Percentiles rank a stretch among this genome's conserved stretches.
Conservation (phyloP, 2,329 filamentous ascomycete genomes). For the Pseudopithomyces maydicus region DNA sequence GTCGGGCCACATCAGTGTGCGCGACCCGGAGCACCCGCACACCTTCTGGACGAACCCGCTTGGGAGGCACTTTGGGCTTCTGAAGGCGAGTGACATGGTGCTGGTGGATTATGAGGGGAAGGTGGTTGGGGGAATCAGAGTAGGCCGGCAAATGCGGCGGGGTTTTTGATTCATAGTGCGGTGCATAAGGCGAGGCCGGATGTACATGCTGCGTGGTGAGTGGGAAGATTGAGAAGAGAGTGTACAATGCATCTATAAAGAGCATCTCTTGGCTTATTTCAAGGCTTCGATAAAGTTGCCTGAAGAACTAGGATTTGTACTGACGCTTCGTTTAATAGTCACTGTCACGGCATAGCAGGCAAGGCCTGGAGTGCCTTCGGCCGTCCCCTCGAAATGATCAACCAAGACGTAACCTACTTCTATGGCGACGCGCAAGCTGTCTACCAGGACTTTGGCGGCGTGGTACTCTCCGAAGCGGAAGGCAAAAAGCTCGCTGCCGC, state of each 20-base stretch:
- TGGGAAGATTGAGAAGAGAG: neutral
- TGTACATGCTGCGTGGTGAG: slow-evolving; percentile 64
- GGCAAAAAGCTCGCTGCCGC: slow-evolving; percentile 67
- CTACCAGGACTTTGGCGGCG: slow-evolving; percentile 67
- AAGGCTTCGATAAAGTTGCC: too few relatives aligned
- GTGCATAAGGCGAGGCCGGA: slow-evolving; percentile 69
- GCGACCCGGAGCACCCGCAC: slow-evolving; percentile 66
- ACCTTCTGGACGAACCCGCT: slow-evolving; percentile 74
- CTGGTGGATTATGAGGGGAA: slow-evolving; percentile 67
- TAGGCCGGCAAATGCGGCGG: slow-evolving; percentile 68
- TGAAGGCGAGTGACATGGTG: slow-evolving; percentile 70
- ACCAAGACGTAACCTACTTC: slow-evolving; percentile 69
- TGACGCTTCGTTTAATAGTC: slow-evolving; percentile 34
- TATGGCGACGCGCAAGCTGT: slow-evolving; percentile 67
- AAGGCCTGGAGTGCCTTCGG: slow-evolving; percentile 72
- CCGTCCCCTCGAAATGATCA: slow-evolving; percentile 71
- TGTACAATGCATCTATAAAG: neutral
- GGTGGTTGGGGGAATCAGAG: slow-evolving; percentile 66
- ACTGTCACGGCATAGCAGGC: slow-evolving; percentile 69
- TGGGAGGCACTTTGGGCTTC: slow-evolving; percentile 67
- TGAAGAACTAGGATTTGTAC: too few relatives aligned
- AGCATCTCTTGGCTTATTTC: too few relatives aligned
- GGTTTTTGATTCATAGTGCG: slow-evolving; percentile 72
- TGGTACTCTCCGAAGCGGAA: slow-evolving; percentile 68
- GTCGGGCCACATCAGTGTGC: slow-evolving; percentile 69